Evolutionary conservation across 2,329 filamentous ascomycete species (phyloP), one percentile per base, ranked within the genome.

Genomic region (Coniella vitis): DNA sequence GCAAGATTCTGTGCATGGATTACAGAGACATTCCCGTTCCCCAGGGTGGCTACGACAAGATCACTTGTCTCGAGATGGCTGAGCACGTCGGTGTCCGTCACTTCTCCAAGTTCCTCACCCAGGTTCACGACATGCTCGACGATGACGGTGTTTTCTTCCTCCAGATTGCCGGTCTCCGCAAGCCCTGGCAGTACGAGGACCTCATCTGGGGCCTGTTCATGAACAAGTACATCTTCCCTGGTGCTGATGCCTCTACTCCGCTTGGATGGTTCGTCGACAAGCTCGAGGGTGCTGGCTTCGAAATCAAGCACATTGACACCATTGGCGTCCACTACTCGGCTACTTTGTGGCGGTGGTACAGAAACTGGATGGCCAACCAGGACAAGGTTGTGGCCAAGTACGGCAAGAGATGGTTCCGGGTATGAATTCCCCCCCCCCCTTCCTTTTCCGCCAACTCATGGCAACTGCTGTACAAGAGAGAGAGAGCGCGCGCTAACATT

Each of bases 171-270:
- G 93, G 93, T 71, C 79, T 98, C 54, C 86, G 93, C 60, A 94
- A 94, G 75, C 75, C 79, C 56, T 97, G 93, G 93, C 93, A 97
- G 70, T 97, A 95, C 64, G 90, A 97, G 76, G 91, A 97, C 71
- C 79, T 96, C 45, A 87, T 91, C 68, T 97, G 93, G 93, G 93
- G 93, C 66, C 79, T 97, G 40, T 97, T 96, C 79, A 95, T 97
- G 90, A 97, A 97, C 84, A 96, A 95, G 75, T 95, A 97, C 70
- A 78, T 97, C 67, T 97, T 97, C 80, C 93, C 90, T 31, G 93
- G 93, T 65, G 93, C 93, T 45, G 93, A 97, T 65, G 93, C 93
- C 45, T 95, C 88, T 38, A 95, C 90, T 51, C 93, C 93, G 45
- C 82, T 98, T 42, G 89, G 88, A 58, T 93, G 84, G 70, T 88